Evolutionary conservation across 1,284 basidiomycete species (phyloP), one percentile per base, ranked within the genome.

Genomic region (Cystobasidium sp.): DNA sequence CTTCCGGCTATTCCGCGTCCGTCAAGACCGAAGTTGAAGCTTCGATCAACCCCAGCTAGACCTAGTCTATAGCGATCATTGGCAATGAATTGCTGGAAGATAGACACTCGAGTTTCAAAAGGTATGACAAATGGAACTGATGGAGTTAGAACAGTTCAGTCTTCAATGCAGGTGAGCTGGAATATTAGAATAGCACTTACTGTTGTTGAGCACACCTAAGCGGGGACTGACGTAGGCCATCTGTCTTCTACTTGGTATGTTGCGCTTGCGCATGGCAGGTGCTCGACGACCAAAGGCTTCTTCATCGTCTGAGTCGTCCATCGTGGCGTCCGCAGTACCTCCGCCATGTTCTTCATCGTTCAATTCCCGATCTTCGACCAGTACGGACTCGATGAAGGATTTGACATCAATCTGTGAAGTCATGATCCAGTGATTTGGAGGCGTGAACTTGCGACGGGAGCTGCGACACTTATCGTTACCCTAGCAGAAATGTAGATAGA

Each of bases 131-230:
- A 98, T 0, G 96, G 97, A 67, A 98, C 77, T 78, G 69, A 31
- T 31, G 3, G 6, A 7, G 20, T 16, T 4, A 39, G 6, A 18
- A 20, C 14, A 39, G 8, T 5, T 70, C 16, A 63, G 68, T 56
- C 31, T 18, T 18, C 41, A 53, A 1, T 41, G 43, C 6, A 43
- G 37, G 18, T 0, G 22, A 16, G 41, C 44, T 18, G 3, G 39
- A 62, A 62, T 1, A 14, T 6, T 39, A 31, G 55, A 62, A 22
- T 37, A 10, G 22, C 14, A 64, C 77, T 58, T 52, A 78, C 78
- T 92, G 82, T 97, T 95, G 84, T 97, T 94, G 66, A 99, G 87
- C 39, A 98, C 87, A 3, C 93, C 92, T 1, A 98, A 86, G 3
- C 94, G 89, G 0, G 95, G 96, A 6, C 91, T 91, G 61, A 90